Evolutionary conservation across 768 basidiomycete species (phyloP).

Genomic region (Porphyrellus cyaneotinctus): DNA sequence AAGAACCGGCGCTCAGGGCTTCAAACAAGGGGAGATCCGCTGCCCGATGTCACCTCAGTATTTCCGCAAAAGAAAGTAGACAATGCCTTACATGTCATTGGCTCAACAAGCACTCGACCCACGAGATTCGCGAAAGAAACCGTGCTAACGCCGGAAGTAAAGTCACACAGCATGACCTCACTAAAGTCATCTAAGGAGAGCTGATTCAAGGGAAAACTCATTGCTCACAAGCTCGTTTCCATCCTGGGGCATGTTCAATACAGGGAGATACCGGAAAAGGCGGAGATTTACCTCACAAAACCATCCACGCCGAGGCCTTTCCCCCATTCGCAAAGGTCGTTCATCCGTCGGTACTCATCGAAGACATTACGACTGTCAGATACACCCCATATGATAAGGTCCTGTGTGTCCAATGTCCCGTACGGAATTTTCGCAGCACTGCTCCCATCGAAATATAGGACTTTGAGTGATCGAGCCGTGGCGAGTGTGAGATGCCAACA

Average conservation of each 20-base stretch:
- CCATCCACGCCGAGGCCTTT: slow-evolving; percentile 40
- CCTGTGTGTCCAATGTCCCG: slow-evolving; percentile 46
- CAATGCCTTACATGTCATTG: background rate
- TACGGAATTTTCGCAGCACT: slow-evolving; percentile 42
- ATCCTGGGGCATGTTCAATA: slow-evolving; percentile 17
- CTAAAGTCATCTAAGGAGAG: slow-evolving; percentile 13
- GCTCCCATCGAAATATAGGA: slow-evolving; percentile 52
- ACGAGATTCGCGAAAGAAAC: slow-evolving; percentile 19
- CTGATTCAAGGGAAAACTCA: background rate
- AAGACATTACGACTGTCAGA: slow-evolving; percentile 12
- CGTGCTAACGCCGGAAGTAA: slow-evolving; percentile 26
- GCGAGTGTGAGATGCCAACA: slow-evolving; percentile 20
- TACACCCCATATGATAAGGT: slow-evolving; percentile 43
- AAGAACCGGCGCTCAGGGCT: slow-evolving; percentile 18
- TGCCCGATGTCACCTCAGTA: background rate
- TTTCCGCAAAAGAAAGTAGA: background rate
- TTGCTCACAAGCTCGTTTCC: slow-evolving; percentile 32
- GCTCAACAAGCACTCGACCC: background rate
- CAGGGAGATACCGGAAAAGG: background rate
- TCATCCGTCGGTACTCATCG: slow-evolving; percentile 35
- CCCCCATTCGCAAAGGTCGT: slow-evolving; percentile 43
- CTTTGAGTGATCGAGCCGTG: slow-evolving; percentile 33
- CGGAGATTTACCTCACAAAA: slow-evolving; percentile 36
- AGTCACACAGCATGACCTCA: slow-evolving; percentile 36
- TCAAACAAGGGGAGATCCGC: background rate